A percentile compares a stretch with the other conserved stretches of the same genome.
phyloP scores from a whole-genome alignment of 164 flowering plant species.

The Akebia trifoliata region DNA sequence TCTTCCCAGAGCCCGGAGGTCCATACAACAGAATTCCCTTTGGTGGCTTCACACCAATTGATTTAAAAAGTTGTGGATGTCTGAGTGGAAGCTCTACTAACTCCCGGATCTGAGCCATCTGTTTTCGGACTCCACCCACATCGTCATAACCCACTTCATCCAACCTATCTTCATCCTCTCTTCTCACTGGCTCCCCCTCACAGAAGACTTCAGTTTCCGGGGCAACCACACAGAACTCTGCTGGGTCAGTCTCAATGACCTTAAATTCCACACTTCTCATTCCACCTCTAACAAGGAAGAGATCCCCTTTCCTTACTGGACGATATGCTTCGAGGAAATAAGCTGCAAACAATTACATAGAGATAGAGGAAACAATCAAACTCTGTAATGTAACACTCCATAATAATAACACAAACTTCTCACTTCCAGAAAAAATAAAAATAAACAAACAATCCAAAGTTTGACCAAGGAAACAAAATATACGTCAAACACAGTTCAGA shows the following conservation, averaged over 20 bases:
- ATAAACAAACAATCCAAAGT: neutral
- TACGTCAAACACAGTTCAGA: too few species aligned
- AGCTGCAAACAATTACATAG: constrained; percentile 42
- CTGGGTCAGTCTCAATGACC: constrained; percentile 83
- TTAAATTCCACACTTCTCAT: constrained; percentile 89
- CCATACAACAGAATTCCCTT: constrained; percentile 86
- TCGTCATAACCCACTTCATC: constrained; percentile 93
- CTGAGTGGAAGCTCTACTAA: constrained; percentile 81
- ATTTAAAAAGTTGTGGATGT: constrained; percentile 82
- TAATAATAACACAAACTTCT: too few species aligned
- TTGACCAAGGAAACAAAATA: too few species aligned
- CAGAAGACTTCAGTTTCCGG: constrained; percentile 90
- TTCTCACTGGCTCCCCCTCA: constrained; percentile 78
- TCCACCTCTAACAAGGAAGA: constrained; percentile 86
- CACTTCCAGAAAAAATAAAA: neutral
- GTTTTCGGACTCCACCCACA: constrained; percentile 95
- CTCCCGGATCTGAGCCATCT: constrained; percentile 91
- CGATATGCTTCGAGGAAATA: constrained; percentile 88
- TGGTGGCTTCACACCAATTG: constrained; percentile 88
- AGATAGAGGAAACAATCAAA: too few species aligned
- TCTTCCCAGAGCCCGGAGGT: constrained; percentile 96
- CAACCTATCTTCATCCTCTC: constrained; percentile 78
- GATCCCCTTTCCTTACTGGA: constrained; percentile 82
- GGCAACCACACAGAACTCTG: constrained; percentile 86
- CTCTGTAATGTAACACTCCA: too few species aligned